phyloP scores from a whole-genome alignment of 257 asterid species.

The Solanum verrucosum region DNA sequence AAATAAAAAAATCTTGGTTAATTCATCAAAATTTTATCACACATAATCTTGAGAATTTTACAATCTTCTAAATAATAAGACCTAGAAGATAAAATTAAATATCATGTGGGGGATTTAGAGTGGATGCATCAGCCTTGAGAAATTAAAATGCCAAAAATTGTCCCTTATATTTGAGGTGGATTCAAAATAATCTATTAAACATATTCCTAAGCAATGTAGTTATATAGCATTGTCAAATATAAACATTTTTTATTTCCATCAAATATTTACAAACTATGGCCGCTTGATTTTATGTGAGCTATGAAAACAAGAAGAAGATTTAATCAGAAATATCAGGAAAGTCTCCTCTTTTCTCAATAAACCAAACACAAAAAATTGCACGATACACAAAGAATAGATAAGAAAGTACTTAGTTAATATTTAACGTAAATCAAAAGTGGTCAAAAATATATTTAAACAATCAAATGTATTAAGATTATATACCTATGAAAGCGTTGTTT shows the following conservation, averaged over 20 bases:
- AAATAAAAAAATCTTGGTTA: too few species aligned
- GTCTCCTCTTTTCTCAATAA: neutral
- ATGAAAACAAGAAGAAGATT: neutral
- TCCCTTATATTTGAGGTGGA: neutral
- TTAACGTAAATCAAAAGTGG: neutral
- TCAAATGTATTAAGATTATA: neutral
- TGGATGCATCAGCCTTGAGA: neutral
- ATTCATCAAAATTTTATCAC: neutral
- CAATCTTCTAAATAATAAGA: neutral
- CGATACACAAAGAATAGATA: neutral
- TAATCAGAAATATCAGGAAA: neutral
- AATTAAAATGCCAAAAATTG: neutral
- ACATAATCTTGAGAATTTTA: neutral
- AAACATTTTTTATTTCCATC: neutral
- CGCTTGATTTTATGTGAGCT: neutral
- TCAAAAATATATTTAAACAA: neutral
- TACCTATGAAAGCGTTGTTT: slow-evolving; percentile 47
- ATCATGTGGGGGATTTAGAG: neutral
- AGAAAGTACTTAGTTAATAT: neutral
- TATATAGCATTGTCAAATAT: neutral
- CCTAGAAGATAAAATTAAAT: neutral
- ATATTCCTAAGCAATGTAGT: neutral
- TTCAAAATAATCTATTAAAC: neutral
- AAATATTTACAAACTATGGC: neutral
- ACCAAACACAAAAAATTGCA: neutral